Evolutionary conservation across 2,329 filamentous ascomycete species (phyloP).

Genomic region (Botrytis fabae): DNA sequence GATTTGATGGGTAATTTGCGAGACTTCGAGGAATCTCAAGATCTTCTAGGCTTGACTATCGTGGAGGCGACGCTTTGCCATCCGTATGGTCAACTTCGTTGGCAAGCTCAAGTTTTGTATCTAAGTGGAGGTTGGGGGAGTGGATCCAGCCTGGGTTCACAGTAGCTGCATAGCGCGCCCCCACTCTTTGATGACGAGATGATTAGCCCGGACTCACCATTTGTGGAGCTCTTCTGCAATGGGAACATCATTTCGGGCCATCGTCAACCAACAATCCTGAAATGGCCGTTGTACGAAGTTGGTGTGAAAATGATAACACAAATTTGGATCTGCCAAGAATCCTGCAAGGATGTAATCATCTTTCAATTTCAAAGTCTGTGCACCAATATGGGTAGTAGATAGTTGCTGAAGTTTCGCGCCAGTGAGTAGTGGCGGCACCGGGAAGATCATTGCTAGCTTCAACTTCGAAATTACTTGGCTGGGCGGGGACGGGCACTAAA

Average conservation of each 20-base stretch:
- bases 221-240: neutral
- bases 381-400: slow-evolving; percentile 5
- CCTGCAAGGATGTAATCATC: neutral
- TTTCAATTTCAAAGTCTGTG: slow-evolving; percentile 12
- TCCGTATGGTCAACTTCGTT: slow-evolving; percentile 3
- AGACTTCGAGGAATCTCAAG: neutral
- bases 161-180: neutral
- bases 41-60: neutral
- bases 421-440: slow-evolving; percentile 14
- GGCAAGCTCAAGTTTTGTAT: slow-evolving; percentile 7
- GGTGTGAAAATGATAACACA: neutral
- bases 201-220: slow-evolving; percentile 2
- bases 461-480: neutral
- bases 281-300: neutral
- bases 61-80: slow-evolving; percentile 11
- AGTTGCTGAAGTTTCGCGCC: neutral
- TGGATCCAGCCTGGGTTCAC: slow-evolving; percentile 8
- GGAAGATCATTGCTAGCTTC: slow-evolving; percentile 10
- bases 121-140: neutral
- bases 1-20: neutral
- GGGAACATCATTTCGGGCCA: neutral
- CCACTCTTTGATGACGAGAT: slow-evolving; percentile 19
- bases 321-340: slow-evolving; percentile 10
- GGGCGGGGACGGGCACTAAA: slow-evolving; percentile 1
- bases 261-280: neutral